Evolutionary conservation across 108 stramenopile species (phyloP).

Genomic region (Craspedostauros australis): DNA sequence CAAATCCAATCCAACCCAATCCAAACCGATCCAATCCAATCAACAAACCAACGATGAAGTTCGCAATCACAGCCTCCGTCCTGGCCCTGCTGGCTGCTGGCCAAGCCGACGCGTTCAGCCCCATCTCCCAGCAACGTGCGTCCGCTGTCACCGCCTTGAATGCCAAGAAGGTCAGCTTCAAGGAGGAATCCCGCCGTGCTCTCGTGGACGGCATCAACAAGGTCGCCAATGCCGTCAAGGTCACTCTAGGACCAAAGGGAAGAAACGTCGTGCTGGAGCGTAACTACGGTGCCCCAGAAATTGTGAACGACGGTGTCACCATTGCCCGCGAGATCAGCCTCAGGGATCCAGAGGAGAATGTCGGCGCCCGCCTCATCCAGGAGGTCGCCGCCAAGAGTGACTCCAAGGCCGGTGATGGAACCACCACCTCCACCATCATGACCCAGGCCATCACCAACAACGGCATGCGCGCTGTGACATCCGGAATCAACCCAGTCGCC

Average conservation of each 20-base stretch:
- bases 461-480: conserved; percentile 88
- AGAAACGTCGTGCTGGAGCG: conserved; percentile 95
- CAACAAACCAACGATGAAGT: conserved; percentile 54
- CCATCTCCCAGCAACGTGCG: not conserved
- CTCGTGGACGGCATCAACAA: conserved; percentile 91
- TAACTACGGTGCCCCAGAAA: conserved; percentile 93
- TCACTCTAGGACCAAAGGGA: conserved; percentile 96
- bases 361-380: conserved; percentile 88
- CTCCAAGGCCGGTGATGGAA: conserved; percentile 95
- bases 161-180: conserved; percentile 84
- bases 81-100: conserved; percentile 13
- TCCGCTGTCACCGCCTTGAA: conserved; percentile 20
- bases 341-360: conserved; percentile 87
- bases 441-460: conserved; percentile 95
- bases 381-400: conserved; percentile 95
- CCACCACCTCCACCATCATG: conserved; percentile 95
- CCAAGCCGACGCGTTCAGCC: conserved; percentile 22
- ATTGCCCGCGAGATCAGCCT: conserved; percentile 89
- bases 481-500: conserved; percentile 92
- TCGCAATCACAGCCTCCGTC: conserved; percentile 25
- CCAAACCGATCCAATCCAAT: too few relatives aligned
- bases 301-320: conserved; percentile 96
- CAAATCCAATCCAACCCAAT: too few relatives aligned
- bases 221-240: conserved; percentile 95
- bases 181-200: conserved; percentile 82